Base-by-base conservation (phyloP, 208 protist species). In the Naegleria fowleri region DNA sequence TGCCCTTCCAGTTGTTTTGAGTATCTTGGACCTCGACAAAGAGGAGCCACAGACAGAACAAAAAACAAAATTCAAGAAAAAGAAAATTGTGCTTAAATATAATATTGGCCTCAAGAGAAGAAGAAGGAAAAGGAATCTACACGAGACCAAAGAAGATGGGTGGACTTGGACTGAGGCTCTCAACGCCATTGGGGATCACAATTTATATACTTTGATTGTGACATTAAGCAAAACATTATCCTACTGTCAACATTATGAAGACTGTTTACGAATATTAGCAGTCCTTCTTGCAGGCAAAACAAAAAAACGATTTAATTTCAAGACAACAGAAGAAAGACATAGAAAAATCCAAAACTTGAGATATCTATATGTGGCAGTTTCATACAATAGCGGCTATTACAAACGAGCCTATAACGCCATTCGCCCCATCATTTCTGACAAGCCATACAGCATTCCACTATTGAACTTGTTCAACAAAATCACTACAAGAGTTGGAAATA, bases 81-180 rank as follows among this genome's bases (percentile, higher is more conserved):
- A 67, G 22, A 15, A 29, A 1, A 67, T 67, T 29, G 22, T 67
- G 11, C 55, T 67, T 29, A 67, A 67, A 29, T 67, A 67, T 19
- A 13, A 67, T 67, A 67, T 67, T 67, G 55, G 55, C 22, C 55
- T 67, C 55, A 67, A 67, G 55, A 67, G 55, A 67, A 15, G 22
- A 67, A 67, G 55, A 67, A 48, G 43, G 43, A 67, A 67, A 19
- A 67, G 22, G 55, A 67, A 29, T 67, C 19, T 67, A 29, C 19
- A 67, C 1, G 55, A 29, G 22, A 29, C 55, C 22, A 51, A 22
- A 39, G 29, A 22, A 51, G 83, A 87, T 51, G 22, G 33, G 2
- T 87, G 36, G 36, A 87, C 83, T 51, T 87, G 83, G 83, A 87
- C 15, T 52, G 83, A 87, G 29, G 83, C 83, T 6, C 29, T 87